Percentiles rank a stretch among this genome's conserved stretches.
phyloP scores from a whole-genome alignment of 2,329 filamentous ascomycete genomes.

The Talaromyces sp. region DNA sequence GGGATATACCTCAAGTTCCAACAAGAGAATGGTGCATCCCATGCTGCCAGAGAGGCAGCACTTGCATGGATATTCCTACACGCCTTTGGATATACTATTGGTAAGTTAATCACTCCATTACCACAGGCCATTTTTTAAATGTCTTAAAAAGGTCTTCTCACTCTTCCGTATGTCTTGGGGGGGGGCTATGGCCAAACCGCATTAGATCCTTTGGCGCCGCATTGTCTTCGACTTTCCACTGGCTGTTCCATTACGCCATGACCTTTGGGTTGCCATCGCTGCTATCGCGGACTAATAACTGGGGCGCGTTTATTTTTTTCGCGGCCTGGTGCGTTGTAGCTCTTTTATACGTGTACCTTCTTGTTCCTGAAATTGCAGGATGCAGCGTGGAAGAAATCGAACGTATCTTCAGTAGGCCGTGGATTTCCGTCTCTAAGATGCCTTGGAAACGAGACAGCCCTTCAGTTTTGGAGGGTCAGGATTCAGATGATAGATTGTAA shows the following conservation, averaged over 20 bases:
- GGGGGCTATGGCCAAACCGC: conserved; percentile 44
- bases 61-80: conserved; percentile 45
- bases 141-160: not conserved
- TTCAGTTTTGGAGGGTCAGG: too few relatives aligned
- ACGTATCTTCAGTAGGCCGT: too few relatives aligned
- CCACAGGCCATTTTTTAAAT: not conserved
- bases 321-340: conserved; percentile 35
- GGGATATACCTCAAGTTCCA: conserved; percentile 37
- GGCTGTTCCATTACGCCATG: conserved; percentile 42
- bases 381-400: too few relatives aligned
- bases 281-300: conserved; percentile 31
- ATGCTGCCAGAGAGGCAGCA: conserved; percentile 32
- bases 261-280: conserved; percentile 31
- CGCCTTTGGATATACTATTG: conserved; percentile 42
- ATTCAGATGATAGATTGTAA: too few relatives aligned
- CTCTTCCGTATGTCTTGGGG: conserved; percentile 38
- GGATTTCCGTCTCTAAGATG: too few relatives aligned
- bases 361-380: conserved; percentile 35
- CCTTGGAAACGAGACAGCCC: too few relatives aligned
- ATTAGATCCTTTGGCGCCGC: conserved; percentile 44
- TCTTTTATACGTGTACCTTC: conserved; percentile 35
- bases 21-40: conserved; percentile 19
- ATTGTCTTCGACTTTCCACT: conserved; percentile 37
- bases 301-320: conserved; percentile 44
- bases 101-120: conserved; percentile 17